Percentiles rank a stretch among this genome's conserved stretches.
phyloP scores from a whole-genome alignment of 805 yeast species.

The Starmerella sirachaensis region DNA sequence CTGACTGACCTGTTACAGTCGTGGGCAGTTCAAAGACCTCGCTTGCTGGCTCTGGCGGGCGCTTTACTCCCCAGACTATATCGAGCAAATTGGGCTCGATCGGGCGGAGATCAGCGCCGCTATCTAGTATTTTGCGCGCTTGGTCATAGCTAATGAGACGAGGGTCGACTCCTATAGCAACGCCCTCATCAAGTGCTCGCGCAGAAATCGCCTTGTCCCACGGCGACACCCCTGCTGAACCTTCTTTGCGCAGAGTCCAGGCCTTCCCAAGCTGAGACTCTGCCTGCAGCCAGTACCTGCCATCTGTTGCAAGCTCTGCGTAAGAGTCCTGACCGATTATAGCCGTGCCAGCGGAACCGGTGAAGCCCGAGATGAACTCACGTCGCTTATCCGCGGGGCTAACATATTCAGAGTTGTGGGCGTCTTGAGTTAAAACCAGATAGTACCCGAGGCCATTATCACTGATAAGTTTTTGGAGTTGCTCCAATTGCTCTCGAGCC shows the following conservation, averaged over 20 bases:
- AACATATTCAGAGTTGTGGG: conserved; percentile 86
- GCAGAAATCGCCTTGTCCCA: conserved; percentile 74
- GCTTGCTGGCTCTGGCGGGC: conserved; percentile 3
- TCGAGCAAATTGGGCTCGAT: conserved; percentile 61
- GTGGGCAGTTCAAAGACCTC: conserved; percentile 32
- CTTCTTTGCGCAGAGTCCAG: conserved; percentile 76
- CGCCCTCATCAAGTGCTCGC: conserved; percentile 37
- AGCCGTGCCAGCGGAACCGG: conserved; percentile 90
- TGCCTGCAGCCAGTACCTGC: conserved; percentile 89
- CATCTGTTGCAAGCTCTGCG: conserved; percentile 84
- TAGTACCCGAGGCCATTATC: conserved; percentile 57
- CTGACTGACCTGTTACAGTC: conserved; percentile 63
- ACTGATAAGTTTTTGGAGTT: conserved; percentile 37
- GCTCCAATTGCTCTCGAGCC: conserved; percentile 3
- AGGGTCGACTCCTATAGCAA: conserved; percentile 74
- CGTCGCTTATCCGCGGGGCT: conserved; percentile 71
- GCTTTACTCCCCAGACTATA: conserved; percentile 43
- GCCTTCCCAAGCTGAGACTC: conserved; percentile 62
- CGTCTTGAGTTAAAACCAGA: conserved; percentile 77
- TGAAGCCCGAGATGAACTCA: conserved; percentile 68
- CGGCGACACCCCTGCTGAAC: conserved; percentile 51
- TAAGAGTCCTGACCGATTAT: conserved; percentile 50
- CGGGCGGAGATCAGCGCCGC: conserved; percentile 37
- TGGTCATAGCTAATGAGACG: conserved; percentile 41
- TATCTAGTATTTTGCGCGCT: conserved; percentile 23